Conservation (phyloP, 495 filamentous ascomycete species). For the Chlorociboria aeruginascens region DNA sequence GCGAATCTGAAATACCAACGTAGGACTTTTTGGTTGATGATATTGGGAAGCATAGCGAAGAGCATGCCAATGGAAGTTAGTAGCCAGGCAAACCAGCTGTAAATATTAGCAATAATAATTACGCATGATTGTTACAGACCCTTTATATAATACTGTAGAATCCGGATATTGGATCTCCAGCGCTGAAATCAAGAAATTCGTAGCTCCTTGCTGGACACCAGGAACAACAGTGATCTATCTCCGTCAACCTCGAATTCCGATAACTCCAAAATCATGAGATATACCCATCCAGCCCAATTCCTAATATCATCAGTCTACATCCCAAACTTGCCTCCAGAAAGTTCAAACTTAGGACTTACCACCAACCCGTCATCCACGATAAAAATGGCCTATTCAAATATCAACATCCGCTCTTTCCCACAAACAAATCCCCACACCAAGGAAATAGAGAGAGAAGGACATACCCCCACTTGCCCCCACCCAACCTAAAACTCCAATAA, state of each 20-base stretch:
- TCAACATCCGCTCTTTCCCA: neutral
- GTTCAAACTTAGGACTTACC: neutral
- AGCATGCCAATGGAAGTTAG: constrained; percentile 22
- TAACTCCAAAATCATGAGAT: neutral
- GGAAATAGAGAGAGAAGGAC: neutral
- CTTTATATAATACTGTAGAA: constrained; percentile 16
- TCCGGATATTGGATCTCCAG: constrained; percentile 24
- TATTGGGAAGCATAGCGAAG: constrained; percentile 22
- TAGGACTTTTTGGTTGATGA: constrained; percentile 19
- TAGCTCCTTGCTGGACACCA: constrained; percentile 20
- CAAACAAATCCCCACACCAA: neutral
- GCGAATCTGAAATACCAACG: constrained; percentile 19
- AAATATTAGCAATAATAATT: no score
- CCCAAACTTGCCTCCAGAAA: no score
- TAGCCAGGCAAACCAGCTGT: constrained; percentile 22
- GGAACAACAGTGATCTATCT: constrained; percentile 17
- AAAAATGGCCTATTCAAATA: constrained; percentile 18
- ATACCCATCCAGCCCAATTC: constrained; percentile 23
- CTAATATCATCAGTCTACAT: neutral
- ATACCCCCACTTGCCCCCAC: constrained; percentile 22
- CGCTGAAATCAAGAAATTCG: constrained; percentile 25
- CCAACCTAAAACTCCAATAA: constrained; percentile 21
- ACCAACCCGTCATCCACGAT: constrained; percentile 25
- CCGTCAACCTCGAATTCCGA: neutral
- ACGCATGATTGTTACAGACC: neutral